These are phyloP conservation scores for Talaromyces sp. DNA, from an alignment of 2,329 filamentous ascomycete species.

Conservation along the genomic window DNA sequence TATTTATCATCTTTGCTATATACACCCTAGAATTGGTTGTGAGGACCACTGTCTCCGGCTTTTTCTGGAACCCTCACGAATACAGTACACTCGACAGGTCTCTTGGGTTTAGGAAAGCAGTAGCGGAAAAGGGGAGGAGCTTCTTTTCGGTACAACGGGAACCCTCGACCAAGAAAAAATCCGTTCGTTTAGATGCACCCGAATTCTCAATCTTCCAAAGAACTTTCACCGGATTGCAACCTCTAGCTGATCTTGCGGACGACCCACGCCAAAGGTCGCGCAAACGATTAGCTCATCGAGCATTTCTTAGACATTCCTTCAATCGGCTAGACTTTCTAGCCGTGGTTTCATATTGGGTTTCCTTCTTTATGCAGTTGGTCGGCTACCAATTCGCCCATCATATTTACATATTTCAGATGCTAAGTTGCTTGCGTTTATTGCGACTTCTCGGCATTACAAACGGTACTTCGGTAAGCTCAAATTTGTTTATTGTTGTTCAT, in stretches of 20 bases:
- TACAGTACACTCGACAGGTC: conserved; percentile 86
- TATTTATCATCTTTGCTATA: conserved; percentile 78
- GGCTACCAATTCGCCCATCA: conserved; percentile 66
- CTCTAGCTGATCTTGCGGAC: conserved; percentile 56
- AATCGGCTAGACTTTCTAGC: conserved; percentile 94
- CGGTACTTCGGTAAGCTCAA: conserved; percentile 71
- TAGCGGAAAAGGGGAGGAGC: conserved; percentile 70
- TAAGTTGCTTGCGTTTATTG: conserved; percentile 89
- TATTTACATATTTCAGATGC: conserved; percentile 90
- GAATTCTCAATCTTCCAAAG: conserved; percentile 59
- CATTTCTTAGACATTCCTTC: conserved; percentile 91
- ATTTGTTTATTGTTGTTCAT: neutral
- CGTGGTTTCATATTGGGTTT: conserved; percentile 91
- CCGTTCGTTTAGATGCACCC: conserved; percentile 33
- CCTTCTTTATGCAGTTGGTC: conserved; percentile 67
- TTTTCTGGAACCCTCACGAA: conserved; percentile 83
- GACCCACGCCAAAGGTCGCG: conserved; percentile 74
- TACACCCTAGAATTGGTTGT: conserved; percentile 83
- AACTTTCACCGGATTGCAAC: conserved; percentile 68
- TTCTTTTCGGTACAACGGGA: conserved; percentile 80
- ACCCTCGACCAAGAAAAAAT: conserved; percentile 56
- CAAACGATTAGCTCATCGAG: conserved; percentile 78
- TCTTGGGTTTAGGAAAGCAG: conserved; percentile 66
- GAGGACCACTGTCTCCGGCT: conserved; percentile 86
- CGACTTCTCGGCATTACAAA: conserved; percentile 87